Evolutionary conservation across 257 asterid species (phyloP), one percentile per base, ranked within the genome.

Genomic region (Primulina eburnea): DNA sequence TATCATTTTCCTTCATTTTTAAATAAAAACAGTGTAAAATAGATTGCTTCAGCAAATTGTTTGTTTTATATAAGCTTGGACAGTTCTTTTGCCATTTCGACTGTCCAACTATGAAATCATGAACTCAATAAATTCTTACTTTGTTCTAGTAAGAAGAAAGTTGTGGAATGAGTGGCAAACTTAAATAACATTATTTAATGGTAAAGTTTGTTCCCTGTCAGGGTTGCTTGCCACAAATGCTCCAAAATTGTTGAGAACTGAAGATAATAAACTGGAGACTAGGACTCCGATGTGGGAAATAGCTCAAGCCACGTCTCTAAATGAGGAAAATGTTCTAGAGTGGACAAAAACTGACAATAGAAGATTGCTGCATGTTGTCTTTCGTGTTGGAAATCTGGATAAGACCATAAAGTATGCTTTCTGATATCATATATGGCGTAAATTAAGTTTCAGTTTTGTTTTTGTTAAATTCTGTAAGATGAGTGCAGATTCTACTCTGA

Each of bases 361-460:
- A 76, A 78, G 87, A 71, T 65, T 85, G 86, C 80, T 85, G 2
- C 89, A 85, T 67, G 84, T 65, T 47, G 87, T 85, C 60, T 82
- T 68, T 70, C 74, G 82, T 62, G 85, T 85, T 76, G 87, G 89
- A 40, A 67, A 78, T 76, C 77, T 85, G 70, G 84, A 80, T 62
- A 82, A 64, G 78, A 78, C 89, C 16, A 80, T 85, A 43, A 80
- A 73, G 87, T 78, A 76, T 30, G 80, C 60, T 38, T 18, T 33
- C 47, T 37, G 21, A 34, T 37, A 10, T 61, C 7, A 34, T 71
- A 32, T 65, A 7, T 32, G 47, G n/a, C n/a, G 5, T 8, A 8
- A 38, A 38, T 38, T 38, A 38, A 38, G 12, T 38, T 38, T 38
- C 16, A 38, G 50, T 2, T 38, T 38, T 38, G 14, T 10, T 38